phyloP scores from a whole-genome alignment of 805 yeast species.

The Saccharomycopsis olivae region DNA sequence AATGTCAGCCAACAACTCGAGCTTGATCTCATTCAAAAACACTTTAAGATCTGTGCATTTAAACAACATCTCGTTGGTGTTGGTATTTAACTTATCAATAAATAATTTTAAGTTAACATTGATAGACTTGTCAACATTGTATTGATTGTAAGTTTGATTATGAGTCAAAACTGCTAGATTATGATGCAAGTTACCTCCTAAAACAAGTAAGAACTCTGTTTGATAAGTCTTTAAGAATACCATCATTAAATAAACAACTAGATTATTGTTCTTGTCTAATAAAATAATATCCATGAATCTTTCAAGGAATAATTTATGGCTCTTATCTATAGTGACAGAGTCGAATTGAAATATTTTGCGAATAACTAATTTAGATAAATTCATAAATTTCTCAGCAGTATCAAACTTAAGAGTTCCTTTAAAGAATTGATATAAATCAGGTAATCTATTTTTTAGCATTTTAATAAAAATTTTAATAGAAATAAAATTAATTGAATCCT shows the following conservation, averaged over 20 bases:
- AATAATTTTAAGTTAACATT: conserved; percentile 9
- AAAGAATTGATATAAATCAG: no score
- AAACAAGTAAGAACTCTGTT: conserved; percentile 6
- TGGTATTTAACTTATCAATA: conserved; percentile 6
- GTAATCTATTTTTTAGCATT: no score
- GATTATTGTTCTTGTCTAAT: conserved; percentile 15
- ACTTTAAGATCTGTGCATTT: conserved; percentile 3
- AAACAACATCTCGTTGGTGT: conserved; percentile 15
- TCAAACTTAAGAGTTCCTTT: no score
- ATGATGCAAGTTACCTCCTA: no score
- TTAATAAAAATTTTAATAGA: no score
- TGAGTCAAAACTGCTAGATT: background rate
- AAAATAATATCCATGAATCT: no score
- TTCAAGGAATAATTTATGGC: no score
- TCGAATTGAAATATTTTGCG: no score
- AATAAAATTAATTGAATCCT: no score
- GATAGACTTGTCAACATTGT: background rate
- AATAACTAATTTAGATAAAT: no score
- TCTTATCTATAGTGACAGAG: no score
- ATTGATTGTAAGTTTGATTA: background rate
- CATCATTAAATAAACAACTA: conserved; percentile 11
- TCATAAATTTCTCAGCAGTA: no score
- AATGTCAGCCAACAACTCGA: conserved; percentile 8
- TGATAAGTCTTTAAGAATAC: conserved; percentile 14
- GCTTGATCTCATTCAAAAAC: conserved; percentile 13